These are phyloP conservation scores for Alternaria ethzedia DNA, from an alignment of 2,329 filamentous ascomycete species.

Conservation along the genomic window DNA sequence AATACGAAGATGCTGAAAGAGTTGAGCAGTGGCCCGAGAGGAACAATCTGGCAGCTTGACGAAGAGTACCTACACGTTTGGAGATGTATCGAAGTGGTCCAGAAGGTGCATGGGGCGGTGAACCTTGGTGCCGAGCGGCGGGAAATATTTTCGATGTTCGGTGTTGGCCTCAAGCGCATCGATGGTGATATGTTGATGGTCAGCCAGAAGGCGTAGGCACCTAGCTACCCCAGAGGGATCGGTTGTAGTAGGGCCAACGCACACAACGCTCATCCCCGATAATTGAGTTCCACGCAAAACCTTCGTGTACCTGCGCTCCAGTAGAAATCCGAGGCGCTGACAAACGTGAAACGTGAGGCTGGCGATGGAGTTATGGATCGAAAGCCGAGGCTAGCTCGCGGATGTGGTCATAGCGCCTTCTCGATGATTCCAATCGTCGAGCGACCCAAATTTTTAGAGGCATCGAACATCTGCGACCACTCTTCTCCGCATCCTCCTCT, in stretches of 20 bases:
- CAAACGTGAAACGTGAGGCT: slow-evolving; percentile 1
- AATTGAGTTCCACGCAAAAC: not conserved
- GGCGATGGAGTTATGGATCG: slow-evolving; percentile 2
- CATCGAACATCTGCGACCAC: slow-evolving; percentile 9
- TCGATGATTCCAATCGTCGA: slow-evolving; percentile 16
- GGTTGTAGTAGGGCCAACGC: not conserved
- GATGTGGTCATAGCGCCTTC: slow-evolving; percentile 16
- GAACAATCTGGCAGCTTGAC: slow-evolving; percentile 7
- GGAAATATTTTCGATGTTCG: slow-evolving; percentile 2
- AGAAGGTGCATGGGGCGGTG: not conserved
- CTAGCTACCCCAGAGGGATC: not conserved
- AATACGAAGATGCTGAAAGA: slow-evolving; percentile 1
- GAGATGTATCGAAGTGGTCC: slow-evolving; percentile 6
- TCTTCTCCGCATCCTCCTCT: slow-evolving; percentile 29
- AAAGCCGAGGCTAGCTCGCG: slow-evolving; percentile 16
- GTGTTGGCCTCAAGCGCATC: slow-evolving; percentile 5
- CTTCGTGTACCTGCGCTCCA: not conserved
- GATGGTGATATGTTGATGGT: slow-evolving; percentile 18
- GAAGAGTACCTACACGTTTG: not conserved
- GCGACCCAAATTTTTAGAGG: slow-evolving; percentile 14
- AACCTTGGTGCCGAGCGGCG: not conserved
- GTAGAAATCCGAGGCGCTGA: not conserved
- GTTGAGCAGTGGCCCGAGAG: not conserved
- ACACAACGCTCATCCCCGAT: not conserved
- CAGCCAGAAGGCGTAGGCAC: not conserved